Evolutionary conservation across 1,139 yeast genomes (phyloP).

Genomic region (Yamadazyma epiphylla): DNA sequence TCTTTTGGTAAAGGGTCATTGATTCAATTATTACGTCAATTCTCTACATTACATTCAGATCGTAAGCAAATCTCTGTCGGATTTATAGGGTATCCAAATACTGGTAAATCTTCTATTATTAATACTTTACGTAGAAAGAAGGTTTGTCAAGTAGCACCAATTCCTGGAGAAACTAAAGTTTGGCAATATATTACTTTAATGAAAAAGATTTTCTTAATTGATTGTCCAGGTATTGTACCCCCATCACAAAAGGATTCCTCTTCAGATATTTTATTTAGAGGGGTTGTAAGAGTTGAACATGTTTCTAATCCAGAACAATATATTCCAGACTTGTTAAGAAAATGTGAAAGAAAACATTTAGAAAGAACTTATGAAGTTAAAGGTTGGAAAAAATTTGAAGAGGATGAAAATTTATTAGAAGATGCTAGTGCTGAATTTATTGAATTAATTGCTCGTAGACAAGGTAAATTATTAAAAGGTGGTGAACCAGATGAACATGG

Average conservation of each 20-base stretch:
- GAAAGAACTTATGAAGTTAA: conserved; percentile 93
- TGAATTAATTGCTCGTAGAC: conserved; percentile 87
- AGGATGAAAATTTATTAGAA: conserved; percentile 34
- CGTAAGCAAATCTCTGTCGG: conserved; percentile 97
- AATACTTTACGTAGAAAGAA: conserved; percentile 91
- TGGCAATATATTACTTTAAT: conserved; percentile 98
- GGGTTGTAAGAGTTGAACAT: conserved; percentile 97
- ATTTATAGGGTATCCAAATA: conserved; percentile 94
- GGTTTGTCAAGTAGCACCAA: conserved; percentile 96
- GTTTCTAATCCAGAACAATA: conserved; percentile 94
- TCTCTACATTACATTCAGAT: conserved; percentile 84
- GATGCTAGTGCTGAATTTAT: conserved; percentile 74
- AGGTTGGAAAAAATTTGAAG: conserved; percentile 71
- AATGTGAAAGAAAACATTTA: conserved; percentile 85
- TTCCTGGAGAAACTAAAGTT: conserved; percentile 98
- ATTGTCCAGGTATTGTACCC: conserved; percentile 98
- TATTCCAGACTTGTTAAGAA: conserved; percentile 79
- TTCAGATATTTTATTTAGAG: conserved; percentile 91
- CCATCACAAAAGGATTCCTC: conserved; percentile 87
- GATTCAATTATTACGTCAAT: conserved; percentile 90
- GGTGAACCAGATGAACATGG: conserved; percentile 98
- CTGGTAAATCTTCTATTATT: conserved; percentile 94
- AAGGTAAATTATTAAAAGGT: conserved; percentile 89
- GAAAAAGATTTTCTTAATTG: conserved; percentile 92
- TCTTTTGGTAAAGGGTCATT: conserved; percentile 97